These are phyloP conservation scores for Coemansia guatemalensis DNA, from an alignment of 192 early-diverging fungal genomes.

Conservation along the genomic window DNA sequence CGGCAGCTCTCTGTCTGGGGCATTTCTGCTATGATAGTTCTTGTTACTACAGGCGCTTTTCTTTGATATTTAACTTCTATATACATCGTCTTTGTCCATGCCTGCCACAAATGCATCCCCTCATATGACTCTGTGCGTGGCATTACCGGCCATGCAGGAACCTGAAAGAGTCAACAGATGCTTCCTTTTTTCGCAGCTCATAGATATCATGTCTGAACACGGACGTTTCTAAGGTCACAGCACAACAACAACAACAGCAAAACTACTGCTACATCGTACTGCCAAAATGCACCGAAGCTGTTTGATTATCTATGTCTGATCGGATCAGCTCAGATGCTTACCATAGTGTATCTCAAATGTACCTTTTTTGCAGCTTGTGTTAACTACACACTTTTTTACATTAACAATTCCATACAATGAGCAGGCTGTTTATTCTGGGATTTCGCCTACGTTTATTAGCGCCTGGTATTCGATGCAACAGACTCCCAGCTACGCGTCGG, in stretches of 20 bases:
- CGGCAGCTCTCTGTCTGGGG: conserved; percentile 17
- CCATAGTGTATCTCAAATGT: background rate
- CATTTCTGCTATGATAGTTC: conserved; percentile 19
- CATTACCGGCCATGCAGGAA: background rate
- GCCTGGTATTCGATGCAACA: background rate
- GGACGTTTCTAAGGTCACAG: too few relatives aligned
- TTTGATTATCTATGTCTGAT: background rate
- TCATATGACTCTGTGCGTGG: background rate
- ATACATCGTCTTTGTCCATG: background rate
- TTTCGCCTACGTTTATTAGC: background rate
- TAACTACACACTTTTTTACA: background rate
- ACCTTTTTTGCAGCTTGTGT: background rate
- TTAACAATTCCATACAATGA: conserved; percentile 6
- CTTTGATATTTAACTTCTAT: conserved; percentile 13
- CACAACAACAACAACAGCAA: too few relatives aligned
- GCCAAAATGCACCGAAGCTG: background rate
- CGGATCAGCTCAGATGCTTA: background rate
- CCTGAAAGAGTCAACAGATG: background rate
- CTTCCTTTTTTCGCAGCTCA: background rate
- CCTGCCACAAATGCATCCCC: background rate
- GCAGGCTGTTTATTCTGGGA: background rate
- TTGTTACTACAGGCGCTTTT: conserved; percentile 28
- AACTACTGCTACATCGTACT: background rate
- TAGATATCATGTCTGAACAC: background rate
- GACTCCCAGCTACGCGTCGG: background rate